phyloP scores from a whole-genome alignment of 805 yeast genomes.

The Ogataea thermomethanolica region DNA sequence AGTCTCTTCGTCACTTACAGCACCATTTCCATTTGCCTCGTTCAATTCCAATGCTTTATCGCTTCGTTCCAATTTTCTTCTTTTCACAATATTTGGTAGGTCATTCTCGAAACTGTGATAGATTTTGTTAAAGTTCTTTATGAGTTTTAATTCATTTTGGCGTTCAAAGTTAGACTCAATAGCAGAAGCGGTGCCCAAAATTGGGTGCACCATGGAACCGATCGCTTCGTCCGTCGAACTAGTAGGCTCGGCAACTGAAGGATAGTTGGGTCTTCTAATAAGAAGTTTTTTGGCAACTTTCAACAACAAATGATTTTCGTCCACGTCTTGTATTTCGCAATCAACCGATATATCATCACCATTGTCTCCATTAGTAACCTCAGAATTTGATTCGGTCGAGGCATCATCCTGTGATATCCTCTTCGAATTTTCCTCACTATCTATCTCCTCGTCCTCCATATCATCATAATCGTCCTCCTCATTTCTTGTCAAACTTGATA shows the following conservation, averaged over 20 bases:
- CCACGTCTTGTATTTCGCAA: neutral
- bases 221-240: constrained; percentile 30
- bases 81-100: constrained; percentile 66
- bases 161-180: constrained; percentile 41
- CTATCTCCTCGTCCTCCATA: constrained; percentile 11
- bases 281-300: constrained; percentile 19
- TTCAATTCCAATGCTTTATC: constrained; percentile 60
- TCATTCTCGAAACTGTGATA: constrained; percentile 78
- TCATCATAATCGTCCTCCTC: constrained; percentile 32
- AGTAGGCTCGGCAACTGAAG: constrained; percentile 24
- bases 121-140: constrained; percentile 65
- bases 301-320: constrained; percentile 5
- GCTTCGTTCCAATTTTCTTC: constrained; percentile 74
- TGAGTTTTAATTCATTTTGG: constrained; percentile 37
- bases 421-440: constrained; percentile 8
- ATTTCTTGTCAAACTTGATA: constrained; percentile 9
- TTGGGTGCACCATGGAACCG: constrained; percentile 35
- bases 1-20: constrained; percentile 12
- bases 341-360: neutral
- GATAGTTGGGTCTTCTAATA: constrained; percentile 30
- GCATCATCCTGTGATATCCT: constrained; percentile 8
- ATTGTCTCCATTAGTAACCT: neutral
- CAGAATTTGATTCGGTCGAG: neutral
- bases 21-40: constrained; percentile 19
- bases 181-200: constrained; percentile 35